Conservation (phyloP, 192 early-diverging fungal species). For the Backusella parvicylindrica region DNA sequence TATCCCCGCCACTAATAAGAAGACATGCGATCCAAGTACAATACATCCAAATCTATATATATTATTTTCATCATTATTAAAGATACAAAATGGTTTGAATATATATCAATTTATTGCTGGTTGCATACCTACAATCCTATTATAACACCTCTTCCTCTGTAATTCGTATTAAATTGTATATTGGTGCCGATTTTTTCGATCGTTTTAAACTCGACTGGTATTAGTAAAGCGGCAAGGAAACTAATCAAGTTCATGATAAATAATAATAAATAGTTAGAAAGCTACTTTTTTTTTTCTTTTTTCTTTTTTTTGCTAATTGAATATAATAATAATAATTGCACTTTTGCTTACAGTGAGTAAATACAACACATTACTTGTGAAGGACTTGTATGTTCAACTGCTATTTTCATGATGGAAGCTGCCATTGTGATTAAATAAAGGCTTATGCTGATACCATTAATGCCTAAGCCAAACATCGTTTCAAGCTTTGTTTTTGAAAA, state of each 20-base stretch:
- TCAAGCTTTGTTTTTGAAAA: constrained; percentile 27
- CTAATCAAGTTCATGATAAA: background rate
- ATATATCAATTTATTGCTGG: background rate
- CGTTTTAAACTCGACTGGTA: constrained; percentile 43
- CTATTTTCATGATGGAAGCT: constrained; percentile 14
- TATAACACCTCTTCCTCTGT: constrained; percentile 51
- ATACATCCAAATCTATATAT: constrained; percentile 50
- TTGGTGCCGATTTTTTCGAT: constrained; percentile 40
- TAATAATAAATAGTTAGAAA: background rate
- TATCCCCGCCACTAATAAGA: constrained; percentile 46
- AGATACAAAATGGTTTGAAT: background rate
- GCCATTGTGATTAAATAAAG: constrained; percentile 23
- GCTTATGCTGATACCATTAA: constrained; percentile 18
- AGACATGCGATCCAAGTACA: constrained; percentile 37
- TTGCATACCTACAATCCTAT: constrained; percentile 40
- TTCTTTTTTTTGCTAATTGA: background rate
- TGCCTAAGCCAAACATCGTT: constrained; percentile 9
- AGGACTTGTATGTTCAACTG: background rate
- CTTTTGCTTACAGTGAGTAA: constrained; percentile 21
- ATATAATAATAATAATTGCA: background rate
- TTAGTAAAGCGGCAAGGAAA: constrained; percentile 21
- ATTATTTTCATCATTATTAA: background rate
- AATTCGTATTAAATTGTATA: constrained; percentile 48
- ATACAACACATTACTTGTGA: constrained; percentile 21
- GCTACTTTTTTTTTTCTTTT: background rate